A percentile compares a stretch with the other conserved stretches of the same genome.
phyloP scores from a whole-genome alignment of 306 rosid species.

The Neltuma alba region DNA sequence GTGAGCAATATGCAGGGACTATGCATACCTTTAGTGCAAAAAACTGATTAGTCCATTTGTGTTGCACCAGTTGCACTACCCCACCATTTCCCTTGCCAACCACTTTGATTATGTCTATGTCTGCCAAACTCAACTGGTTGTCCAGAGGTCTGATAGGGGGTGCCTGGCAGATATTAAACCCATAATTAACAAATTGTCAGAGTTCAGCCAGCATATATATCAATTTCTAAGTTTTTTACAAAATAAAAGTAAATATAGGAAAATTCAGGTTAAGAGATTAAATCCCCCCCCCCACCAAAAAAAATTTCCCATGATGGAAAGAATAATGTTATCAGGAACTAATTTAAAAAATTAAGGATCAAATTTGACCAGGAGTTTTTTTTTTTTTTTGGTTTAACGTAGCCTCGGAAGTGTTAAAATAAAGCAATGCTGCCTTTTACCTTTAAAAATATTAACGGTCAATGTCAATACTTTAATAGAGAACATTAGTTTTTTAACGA shows the following conservation, averaged over 20 bases:
- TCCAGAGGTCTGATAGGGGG: constrained; percentile 83
- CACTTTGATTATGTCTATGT: constrained; percentile 79
- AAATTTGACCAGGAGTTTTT: too few relatives aligned
- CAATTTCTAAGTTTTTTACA: neutral
- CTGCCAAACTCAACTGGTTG: constrained; percentile 72
- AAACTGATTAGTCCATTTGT: constrained; percentile 98
- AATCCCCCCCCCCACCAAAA: too few relatives aligned
- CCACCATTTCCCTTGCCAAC: constrained; percentile 98
- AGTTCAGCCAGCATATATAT: constrained; percentile 10
- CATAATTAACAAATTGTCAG: constrained; percentile 23
- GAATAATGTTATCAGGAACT: neutral
- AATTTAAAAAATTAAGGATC: too few relatives aligned
- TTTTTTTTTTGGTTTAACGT: too few relatives aligned
- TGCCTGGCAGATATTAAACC: constrained; percentile 59
- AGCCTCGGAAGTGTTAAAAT: too few relatives aligned
- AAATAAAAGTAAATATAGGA: neutral
- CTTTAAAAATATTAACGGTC: too few relatives aligned
- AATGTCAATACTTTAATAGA: too few relatives aligned
- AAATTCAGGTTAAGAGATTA: neutral
- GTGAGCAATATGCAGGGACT: constrained; percentile 15
- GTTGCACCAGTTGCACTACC: constrained; percentile 92
- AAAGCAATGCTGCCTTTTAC: too few relatives aligned
- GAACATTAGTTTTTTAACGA: too few relatives aligned
- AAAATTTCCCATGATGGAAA: neutral
- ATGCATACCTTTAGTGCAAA: constrained; percentile 86